phyloP scores from a whole-genome alignment of 2,329 filamentous ascomycete species.

The Penicillium sumatraense region DNA sequence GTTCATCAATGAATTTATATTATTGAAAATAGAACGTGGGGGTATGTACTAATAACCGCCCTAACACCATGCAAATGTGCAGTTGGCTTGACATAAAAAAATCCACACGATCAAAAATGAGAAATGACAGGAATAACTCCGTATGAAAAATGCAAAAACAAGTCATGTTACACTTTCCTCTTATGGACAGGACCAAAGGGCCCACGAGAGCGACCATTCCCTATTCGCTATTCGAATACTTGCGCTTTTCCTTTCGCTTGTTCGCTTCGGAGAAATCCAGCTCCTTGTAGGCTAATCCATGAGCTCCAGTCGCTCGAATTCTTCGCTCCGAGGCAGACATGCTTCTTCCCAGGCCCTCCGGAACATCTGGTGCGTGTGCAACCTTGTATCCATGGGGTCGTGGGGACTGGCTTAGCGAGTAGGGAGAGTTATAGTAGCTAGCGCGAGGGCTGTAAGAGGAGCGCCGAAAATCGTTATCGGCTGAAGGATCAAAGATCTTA shows the following conservation, averaged over 20 bases:
- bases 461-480: slow-evolving; percentile 24
- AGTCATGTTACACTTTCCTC: too few species aligned
- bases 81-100: background rate
- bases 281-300: slow-evolving; percentile 48
- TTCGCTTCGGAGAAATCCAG: slow-evolving; percentile 35
- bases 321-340: slow-evolving; percentile 50
- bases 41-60: slow-evolving; percentile 12
- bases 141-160: slow-evolving; percentile 1
- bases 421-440: slow-evolving; percentile 31
- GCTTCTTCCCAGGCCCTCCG: slow-evolving; percentile 43
- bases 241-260: slow-evolving; percentile 8
- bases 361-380: slow-evolving; percentile 43
- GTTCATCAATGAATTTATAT: background rate
- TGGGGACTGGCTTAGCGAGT: slow-evolving; percentile 35
- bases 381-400: slow-evolving; percentile 47
- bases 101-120: background rate
- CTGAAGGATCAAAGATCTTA: slow-evolving; percentile 31
- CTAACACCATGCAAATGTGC: slow-evolving; percentile 19
- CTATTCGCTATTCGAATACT: background rate
- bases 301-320: slow-evolving; percentile 48
- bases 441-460: slow-evolving; percentile 33
- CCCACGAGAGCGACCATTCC: background rate
- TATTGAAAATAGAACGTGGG: slow-evolving; percentile 3
- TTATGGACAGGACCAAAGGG: background rate
- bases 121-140: background rate